Evolutionary conservation across 805 yeast genomes (phyloP).

Genomic region (Spathaspora sp.): DNA sequence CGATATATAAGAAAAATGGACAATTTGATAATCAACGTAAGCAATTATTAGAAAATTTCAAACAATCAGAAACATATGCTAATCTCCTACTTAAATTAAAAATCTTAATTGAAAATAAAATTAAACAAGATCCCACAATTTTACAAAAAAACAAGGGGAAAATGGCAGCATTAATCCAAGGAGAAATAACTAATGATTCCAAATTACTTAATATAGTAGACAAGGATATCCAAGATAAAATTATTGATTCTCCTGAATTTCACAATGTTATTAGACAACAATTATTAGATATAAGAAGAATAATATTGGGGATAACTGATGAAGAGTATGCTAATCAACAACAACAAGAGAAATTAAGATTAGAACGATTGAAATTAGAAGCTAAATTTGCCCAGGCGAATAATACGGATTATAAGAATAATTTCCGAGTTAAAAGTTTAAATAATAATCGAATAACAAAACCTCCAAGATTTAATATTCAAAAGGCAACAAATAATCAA

Average conservation of each 20-base stretch:
- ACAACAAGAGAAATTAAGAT: constrained; percentile 8
- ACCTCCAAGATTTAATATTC: constrained; percentile 30
- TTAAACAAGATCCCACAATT: constrained; percentile 45
- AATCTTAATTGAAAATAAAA: constrained; percentile 43
- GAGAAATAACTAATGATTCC: constrained; percentile 36
- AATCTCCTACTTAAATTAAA: constrained; percentile 37
- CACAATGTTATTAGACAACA: constrained; percentile 28
- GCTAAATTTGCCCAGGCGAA: constrained; percentile 2
- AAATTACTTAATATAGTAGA: constrained; percentile 36
- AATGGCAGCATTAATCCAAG: constrained; percentile 50
- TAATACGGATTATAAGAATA: constrained; percentile 17
- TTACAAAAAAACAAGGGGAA: constrained; percentile 47
- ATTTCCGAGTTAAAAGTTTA: constrained; percentile 24
- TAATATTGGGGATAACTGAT: constrained; percentile 32
- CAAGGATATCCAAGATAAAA: constrained; percentile 41
- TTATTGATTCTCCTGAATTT: constrained; percentile 40
- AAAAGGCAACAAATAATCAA: not conserved
- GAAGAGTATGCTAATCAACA: constrained; percentile 25
- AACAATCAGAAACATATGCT: constrained; percentile 36
- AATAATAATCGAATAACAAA: constrained; percentile 25
- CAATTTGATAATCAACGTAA: constrained; percentile 45
- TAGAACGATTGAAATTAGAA: constrained; percentile 9
- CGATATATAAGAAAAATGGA: constrained; percentile 46
- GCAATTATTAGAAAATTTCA: constrained; percentile 40
- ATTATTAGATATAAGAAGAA: constrained; percentile 29